These are phyloP conservation scores for Aspergillus neoniger DNA, from an alignment of 2,329 filamentous ascomycete genomes.

Conservation along the genomic window DNA sequence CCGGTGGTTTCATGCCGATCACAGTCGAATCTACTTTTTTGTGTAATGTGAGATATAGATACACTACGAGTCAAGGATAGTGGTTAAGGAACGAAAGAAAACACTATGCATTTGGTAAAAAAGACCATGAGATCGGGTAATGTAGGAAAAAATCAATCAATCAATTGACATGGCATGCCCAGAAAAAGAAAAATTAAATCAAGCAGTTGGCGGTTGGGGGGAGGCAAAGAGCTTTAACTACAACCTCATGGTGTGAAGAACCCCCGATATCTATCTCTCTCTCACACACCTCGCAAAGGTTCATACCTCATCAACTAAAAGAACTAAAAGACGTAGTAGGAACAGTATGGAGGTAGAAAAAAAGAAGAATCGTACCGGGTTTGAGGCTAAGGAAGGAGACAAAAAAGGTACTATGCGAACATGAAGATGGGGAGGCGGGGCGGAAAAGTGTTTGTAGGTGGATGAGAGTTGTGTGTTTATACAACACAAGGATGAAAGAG, in stretches of 20 bases:
- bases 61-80: too few relatives aligned
- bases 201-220: not conserved
- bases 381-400: not conserved
- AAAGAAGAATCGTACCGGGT: not conserved
- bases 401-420: not conserved
- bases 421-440: not conserved
- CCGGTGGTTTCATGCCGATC: too few relatives aligned
- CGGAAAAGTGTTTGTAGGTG: not conserved
- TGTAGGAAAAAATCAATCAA: not conserved
- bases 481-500: not conserved
- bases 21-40: too few relatives aligned
- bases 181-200: slow-evolving; percentile 1
- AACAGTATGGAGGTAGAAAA: not conserved
- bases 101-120: not conserved
- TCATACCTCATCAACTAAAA: not conserved
- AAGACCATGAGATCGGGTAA: not conserved
- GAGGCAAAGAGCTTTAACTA: not conserved
- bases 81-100: not conserved
- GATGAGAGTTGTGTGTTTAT: not conserved
- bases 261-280: not conserved
- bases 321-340: not conserved
- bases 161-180: slow-evolving; percentile 1
- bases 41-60: too few relatives aligned
- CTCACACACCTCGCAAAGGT: not conserved
- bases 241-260: not conserved